Evolutionary conservation across 2,329 filamentous ascomycete species (phyloP).

Genomic region (Exophiala sideris): DNA sequence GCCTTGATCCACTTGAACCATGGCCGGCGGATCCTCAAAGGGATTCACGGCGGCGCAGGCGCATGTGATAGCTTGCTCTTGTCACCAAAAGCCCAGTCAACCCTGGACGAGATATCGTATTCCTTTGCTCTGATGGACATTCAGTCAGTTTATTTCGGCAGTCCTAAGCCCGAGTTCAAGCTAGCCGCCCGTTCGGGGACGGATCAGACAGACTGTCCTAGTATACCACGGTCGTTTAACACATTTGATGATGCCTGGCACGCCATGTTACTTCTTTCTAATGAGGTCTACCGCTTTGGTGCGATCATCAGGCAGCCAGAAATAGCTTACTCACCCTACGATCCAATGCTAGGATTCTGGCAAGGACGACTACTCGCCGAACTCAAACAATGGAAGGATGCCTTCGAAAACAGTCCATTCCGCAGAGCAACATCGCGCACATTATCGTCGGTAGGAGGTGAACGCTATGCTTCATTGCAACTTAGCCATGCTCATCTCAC

Average conservation of each 20-base stretch:
- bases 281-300: constrained; percentile 1
- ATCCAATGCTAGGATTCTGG: background rate
- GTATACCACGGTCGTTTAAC: background rate
- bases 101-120: constrained; percentile 4
- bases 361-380: background rate
- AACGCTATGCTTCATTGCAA: background rate
- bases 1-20: constrained; percentile 7
- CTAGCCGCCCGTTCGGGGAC: background rate
- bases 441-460: background rate
- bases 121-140: constrained; percentile 10
- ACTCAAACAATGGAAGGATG: background rate
- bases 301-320: background rate
- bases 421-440: background rate
- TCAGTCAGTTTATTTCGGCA: constrained; percentile 10
- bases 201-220: background rate
- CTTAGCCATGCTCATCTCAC: constrained; percentile 3
- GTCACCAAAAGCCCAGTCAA: background rate
- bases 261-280: constrained; percentile 1
- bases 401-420: background rate
- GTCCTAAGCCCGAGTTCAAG: constrained; percentile 1
- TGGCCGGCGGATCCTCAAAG: constrained; percentile 5
- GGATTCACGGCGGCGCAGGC: background rate
- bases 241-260: constrained; percentile 10
- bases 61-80: background rate
- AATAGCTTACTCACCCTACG: background rate